These are phyloP conservation scores for Penicillium sp. DNA, from an alignment of 2,329 filamentous ascomycete species.

Conservation along the genomic window DNA sequence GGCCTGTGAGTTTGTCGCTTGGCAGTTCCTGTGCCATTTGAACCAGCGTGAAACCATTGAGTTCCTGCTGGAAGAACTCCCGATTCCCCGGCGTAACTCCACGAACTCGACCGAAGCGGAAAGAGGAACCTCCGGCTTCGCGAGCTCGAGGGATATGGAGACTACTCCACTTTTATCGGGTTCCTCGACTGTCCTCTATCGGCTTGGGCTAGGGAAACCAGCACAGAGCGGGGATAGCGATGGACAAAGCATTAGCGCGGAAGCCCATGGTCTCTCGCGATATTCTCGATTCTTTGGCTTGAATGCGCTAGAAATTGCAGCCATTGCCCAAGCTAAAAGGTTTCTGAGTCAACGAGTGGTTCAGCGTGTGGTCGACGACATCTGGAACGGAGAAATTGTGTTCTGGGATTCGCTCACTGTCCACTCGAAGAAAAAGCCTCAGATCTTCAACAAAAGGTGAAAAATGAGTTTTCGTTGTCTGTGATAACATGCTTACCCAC, in stretches of 20 bases:
- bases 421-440: constrained; percentile 67
- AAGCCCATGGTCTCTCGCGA: constrained; percentile 52
- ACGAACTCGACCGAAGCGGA: constrained; percentile 20
- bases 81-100: constrained; percentile 18
- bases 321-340: constrained; percentile 73
- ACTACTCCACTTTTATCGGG: constrained; percentile 29
- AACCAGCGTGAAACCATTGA: constrained; percentile 55
- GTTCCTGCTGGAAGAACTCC: constrained; percentile 52
- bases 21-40: constrained; percentile 55
- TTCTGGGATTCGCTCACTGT: constrained; percentile 79
- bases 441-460: constrained; percentile 62
- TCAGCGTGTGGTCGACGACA: constrained; percentile 75
- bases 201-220: constrained; percentile 34
- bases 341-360: constrained; percentile 76
- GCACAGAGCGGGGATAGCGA: constrained; percentile 16
- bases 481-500: constrained; percentile 21
- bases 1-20: constrained; percentile 59
- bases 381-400: constrained; percentile 81
- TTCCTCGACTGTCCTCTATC: constrained; percentile 21
- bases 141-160: constrained; percentile 9
- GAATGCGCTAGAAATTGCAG: constrained; percentile 82
- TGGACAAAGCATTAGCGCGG: constrained; percentile 41
- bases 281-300: constrained; percentile 69
- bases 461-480: constrained; percentile 2
- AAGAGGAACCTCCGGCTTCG: constrained; percentile 16